These are phyloP conservation scores for Glonium stellatum DNA, from an alignment of 495 filamentous ascomycete genomes.

Conservation along the genomic window DNA sequence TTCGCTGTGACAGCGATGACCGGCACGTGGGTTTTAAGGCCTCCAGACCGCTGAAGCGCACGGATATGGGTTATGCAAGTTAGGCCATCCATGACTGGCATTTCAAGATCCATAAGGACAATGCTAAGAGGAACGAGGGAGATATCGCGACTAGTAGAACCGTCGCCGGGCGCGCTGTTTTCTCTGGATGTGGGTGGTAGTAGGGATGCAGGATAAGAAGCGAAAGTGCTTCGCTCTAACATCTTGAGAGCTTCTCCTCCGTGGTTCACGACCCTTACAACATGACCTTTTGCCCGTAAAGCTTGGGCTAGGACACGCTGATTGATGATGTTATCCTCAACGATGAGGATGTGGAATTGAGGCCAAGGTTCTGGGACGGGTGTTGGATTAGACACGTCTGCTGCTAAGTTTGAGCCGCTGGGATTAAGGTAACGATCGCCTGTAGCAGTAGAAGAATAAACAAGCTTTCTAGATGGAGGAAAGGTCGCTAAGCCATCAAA, in stretches of 20 bases:
- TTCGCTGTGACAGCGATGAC: conserved; percentile 27
- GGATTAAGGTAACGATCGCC: too few species aligned
- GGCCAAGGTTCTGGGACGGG: neutral
- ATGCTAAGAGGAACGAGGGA: conserved; percentile 6
- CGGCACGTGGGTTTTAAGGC: conserved; percentile 9
- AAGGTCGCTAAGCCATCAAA: too few species aligned
- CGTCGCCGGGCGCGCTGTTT: neutral
- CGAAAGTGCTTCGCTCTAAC: conserved; percentile 1
- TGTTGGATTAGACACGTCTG: neutral
- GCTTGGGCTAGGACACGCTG: conserved; percentile 21
- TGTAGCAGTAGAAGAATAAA: too few species aligned
- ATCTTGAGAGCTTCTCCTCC: conserved; percentile 1
- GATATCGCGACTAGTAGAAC: neutral
- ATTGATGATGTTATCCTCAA: conserved; percentile 28
- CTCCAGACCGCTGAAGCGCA: conserved; percentile 6
- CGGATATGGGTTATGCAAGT: conserved; percentile 18
- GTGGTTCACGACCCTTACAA: conserved; percentile 21
- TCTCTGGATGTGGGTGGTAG: neutral
- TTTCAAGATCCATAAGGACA: conserved; percentile 21
- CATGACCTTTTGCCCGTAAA: conserved; percentile 9
- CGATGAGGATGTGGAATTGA: conserved; percentile 20
- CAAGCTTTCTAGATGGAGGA: too few species aligned
- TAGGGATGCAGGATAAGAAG: neutral
- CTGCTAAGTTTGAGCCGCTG: too few species aligned
- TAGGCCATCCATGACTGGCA: conserved; percentile 30